Conservation (phyloP, 2,329 filamentous ascomycete genomes). For the Talaromyces atroroseus region DNA sequence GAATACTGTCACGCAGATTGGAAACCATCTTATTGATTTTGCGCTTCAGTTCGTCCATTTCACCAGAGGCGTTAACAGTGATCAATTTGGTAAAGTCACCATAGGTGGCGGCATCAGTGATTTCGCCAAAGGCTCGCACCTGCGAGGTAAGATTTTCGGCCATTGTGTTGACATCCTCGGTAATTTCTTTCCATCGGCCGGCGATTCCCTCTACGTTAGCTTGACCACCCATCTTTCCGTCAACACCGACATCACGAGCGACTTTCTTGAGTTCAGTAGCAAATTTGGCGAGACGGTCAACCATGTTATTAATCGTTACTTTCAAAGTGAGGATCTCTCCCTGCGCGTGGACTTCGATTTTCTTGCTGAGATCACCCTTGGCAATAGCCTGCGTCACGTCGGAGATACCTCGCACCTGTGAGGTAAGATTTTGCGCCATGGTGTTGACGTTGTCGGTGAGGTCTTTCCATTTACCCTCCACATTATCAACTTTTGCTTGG, state of each 20-base stretch:
- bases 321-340: conserved; percentile 88
- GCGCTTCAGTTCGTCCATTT: conserved; percentile 95
- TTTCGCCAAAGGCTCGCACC: conserved; percentile 91
- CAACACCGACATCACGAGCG: conserved; percentile 87
- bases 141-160: conserved; percentile 78
- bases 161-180: conserved; percentile 91
- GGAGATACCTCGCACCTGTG: conserved; percentile 75
- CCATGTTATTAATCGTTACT: conserved; percentile 97
- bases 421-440: conserved; percentile 56
- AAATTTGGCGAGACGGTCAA: conserved; percentile 85
- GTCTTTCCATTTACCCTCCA: conserved; percentile 59
- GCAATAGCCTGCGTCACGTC: conserved; percentile 89
- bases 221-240: conserved; percentile 96
- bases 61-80: conserved; percentile 87
- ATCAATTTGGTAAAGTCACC: conserved; percentile 93
- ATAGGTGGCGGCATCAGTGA: conserved; percentile 88
- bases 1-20: conserved; percentile 86
- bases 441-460: conserved; percentile 60
- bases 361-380: conserved; percentile 87
- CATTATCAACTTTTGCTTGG: conserved; percentile 56
- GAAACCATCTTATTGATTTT: conserved; percentile 99
- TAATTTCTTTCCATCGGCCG: conserved; percentile 94
- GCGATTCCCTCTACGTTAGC: conserved; percentile 85
- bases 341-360: conserved; percentile 86
- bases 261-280: conserved; percentile 90